Conservation (phyloP, 805 yeast species). For the Candida broadrunensis region DNA sequence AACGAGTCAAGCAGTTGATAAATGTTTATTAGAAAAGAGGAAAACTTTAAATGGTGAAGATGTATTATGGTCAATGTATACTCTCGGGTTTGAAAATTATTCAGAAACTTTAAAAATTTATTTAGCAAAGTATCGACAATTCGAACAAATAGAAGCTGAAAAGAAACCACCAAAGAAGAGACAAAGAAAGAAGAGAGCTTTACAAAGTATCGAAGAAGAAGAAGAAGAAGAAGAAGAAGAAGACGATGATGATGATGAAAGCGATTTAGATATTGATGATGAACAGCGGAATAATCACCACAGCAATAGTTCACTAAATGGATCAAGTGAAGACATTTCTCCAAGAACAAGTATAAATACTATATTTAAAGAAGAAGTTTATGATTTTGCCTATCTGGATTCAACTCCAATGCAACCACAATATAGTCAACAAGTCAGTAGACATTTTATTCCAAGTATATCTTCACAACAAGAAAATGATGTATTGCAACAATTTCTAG, state of each 20-base stretch:
- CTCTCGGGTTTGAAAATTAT: constrained; percentile 75
- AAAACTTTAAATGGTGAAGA: constrained; percentile 82
- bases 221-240: not conserved
- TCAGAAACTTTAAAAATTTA: constrained; percentile 75
- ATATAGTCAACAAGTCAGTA: no score
- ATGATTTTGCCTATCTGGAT: not conserved
- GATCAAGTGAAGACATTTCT: not conserved
- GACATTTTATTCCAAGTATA: no score
- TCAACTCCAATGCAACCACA: constrained; percentile 1
- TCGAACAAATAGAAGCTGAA: constrained; percentile 14
- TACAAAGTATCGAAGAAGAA: not conserved
- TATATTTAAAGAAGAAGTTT: not conserved
- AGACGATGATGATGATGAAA: constrained; percentile 5
- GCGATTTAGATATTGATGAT: not conserved
- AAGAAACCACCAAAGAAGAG: constrained; percentile 10
- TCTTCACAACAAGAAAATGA: not conserved
- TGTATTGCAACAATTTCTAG: constrained; percentile 1
- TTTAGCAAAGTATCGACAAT: constrained; percentile 24
- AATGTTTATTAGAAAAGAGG: constrained; percentile 66
- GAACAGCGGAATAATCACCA: not conserved
- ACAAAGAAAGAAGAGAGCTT: not conserved
- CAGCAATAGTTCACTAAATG: not conserved
- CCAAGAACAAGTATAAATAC: not conserved
- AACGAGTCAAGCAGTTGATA: constrained; percentile 78
- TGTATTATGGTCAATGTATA: constrained; percentile 61